Percentiles rank a stretch among this genome's conserved stretches.
These are phyloP conservation scores for Sugiyamaella americana DNA, from an alignment of 805 yeast genomes.

Conservation along the genomic window DNA sequence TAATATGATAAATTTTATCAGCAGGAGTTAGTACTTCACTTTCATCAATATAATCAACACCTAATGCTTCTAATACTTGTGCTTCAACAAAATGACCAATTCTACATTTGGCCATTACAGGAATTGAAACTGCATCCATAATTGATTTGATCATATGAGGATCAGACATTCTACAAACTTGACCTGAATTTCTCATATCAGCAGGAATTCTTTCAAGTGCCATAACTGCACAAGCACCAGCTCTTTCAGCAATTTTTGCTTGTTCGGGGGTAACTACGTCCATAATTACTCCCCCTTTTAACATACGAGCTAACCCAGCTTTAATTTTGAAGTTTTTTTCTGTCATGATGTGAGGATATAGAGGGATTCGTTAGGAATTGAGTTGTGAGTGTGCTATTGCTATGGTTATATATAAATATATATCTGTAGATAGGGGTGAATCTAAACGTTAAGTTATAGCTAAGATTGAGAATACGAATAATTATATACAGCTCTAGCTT, in stretches of 20 bases:
- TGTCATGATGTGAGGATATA: too few species aligned
- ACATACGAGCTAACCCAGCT: conserved; percentile 80
- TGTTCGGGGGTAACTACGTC: conserved; percentile 72
- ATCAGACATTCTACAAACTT: conserved; percentile 82
- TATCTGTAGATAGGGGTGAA: too few species aligned
- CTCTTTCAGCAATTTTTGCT: conserved; percentile 70
- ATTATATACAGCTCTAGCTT: too few species aligned
- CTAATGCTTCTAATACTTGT: conserved; percentile 63
- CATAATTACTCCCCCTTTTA: conserved; percentile 48
- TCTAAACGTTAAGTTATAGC: too few species aligned
- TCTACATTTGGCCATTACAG: conserved; percentile 80
- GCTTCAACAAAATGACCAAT: conserved; percentile 83
- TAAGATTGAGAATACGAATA: too few species aligned
- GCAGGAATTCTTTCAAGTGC: conserved; percentile 82
- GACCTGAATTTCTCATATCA: conserved; percentile 74
- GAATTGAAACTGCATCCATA: conserved; percentile 50
- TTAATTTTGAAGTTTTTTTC: conserved; percentile 36
- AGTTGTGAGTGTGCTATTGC: too few species aligned
- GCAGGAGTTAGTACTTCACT: conserved; percentile 82
- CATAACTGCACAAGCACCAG: conserved; percentile 90
- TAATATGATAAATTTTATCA: conserved; percentile 59
- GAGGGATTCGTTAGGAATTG: too few species aligned
- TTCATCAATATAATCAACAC: conserved; percentile 76
- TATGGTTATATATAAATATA: too few species aligned
- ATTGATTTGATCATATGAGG: conserved; percentile 72